Evolutionary conservation across 257 asterid species (phyloP).

Genomic region (Solanum tacnaense): DNA sequence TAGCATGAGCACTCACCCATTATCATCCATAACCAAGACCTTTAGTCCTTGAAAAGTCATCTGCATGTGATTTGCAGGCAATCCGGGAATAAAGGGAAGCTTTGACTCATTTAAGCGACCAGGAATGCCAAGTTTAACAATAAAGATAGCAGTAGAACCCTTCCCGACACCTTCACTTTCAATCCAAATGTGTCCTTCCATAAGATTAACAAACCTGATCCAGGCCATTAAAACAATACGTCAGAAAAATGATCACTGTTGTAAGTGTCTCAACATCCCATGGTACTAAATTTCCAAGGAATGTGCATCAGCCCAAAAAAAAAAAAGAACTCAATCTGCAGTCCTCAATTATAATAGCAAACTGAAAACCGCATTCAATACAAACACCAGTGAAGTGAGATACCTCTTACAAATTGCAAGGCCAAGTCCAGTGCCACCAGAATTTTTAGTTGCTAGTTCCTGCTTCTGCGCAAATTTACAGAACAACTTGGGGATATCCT

Average conservation of each 20-base stretch:
- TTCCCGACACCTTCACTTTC: constrained; percentile 95
- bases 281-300: neutral
- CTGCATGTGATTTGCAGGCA: constrained; percentile 44
- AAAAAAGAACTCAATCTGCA: neutral
- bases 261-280: neutral
- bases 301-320: neutral
- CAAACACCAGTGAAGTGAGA: neutral
- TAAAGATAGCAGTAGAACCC: constrained; percentile 70
- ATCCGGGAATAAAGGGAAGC: constrained; percentile 30
- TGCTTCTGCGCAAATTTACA: constrained; percentile 81
- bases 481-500: constrained; percentile 78
- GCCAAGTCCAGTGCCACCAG: constrained; percentile 94
- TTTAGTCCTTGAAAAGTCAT: constrained; percentile 61
- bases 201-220: constrained; percentile 80
- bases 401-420: constrained; percentile 93
- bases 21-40: constrained; percentile 81
- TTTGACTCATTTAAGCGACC: constrained; percentile 49
- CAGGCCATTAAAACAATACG: neutral
- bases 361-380: neutral
- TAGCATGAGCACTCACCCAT: constrained; percentile 36
- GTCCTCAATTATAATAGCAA: neutral
- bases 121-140: constrained; percentile 75
- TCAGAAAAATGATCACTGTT: constrained; percentile 1
- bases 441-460: constrained; percentile 51
- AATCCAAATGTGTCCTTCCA: constrained; percentile 91